Conservation (phyloP, 176 grass and related monocot genomes). For the bread wheat (Triticum aestivum) region IWGSC_CS_RefSeq_v2.1 NC_057807.1:323466540-323467039, state of each 20-base stretch:
- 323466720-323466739: slow-evolving; percentile 55
- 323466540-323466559: neutral
- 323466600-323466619: neutral
- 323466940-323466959: neutral
- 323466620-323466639: too few relatives aligned
- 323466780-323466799: slow-evolving; percentile 2
- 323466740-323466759: slow-evolving; percentile 19
- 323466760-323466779: neutral
- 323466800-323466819: neutral
- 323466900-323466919: neutral
- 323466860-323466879: neutral
- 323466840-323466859: neutral
- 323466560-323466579: neutral
- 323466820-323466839: slow-evolving; percentile 1
- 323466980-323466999: slow-evolving; percentile 15
- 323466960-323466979: neutral
- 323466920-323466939: neutral
- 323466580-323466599: neutral
- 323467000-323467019: neutral
- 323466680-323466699: slow-evolving; percentile 43
- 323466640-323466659: slow-evolving; percentile 33
- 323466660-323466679: slow-evolving; percentile 64
- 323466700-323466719: slow-evolving; percentile 38
- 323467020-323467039: neutral
- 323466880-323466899: neutral